phyloP scores from a whole-genome alignment of 768 basidiomycete species.

The Pleurotus pulmonarius region DNA sequence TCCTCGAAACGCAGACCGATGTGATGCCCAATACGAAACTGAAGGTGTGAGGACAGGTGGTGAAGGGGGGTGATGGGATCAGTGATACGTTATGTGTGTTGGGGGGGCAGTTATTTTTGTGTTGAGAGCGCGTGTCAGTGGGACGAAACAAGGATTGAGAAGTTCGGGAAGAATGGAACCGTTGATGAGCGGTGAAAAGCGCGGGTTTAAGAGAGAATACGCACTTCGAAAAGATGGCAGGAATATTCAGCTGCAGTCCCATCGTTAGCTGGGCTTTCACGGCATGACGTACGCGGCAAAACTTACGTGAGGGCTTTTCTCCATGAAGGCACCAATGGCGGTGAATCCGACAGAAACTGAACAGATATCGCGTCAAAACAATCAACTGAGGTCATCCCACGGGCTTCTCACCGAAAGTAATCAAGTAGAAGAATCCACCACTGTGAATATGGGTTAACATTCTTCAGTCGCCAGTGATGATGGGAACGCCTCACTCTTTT shows the following conservation, averaged over 20 bases:
- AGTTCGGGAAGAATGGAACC: neutral
- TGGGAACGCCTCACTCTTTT: slow-evolving; percentile 27
- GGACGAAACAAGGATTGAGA: neutral
- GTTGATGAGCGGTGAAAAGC: neutral
- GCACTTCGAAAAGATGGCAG: slow-evolving; percentile 33
- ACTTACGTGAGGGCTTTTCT: slow-evolving; percentile 23
- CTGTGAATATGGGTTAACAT: slow-evolving; percentile 14
- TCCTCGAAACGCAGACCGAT: slow-evolving; percentile 29
- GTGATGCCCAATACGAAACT: slow-evolving; percentile 19
- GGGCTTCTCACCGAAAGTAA: slow-evolving; percentile 29
- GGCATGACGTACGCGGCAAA: neutral
- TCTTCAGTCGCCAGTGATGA: neutral
- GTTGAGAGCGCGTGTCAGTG: neutral
- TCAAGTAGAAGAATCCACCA: slow-evolving; percentile 37
- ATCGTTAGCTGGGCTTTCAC: neutral
- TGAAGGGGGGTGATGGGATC: neutral
- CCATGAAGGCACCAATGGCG: slow-evolving; percentile 29
- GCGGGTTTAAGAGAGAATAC: neutral
- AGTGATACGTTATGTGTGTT: neutral
- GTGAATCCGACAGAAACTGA: slow-evolving; percentile 29
- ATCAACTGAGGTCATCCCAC: neutral
- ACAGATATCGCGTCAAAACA: neutral
- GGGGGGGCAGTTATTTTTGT: neutral
- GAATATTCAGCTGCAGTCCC: slow-evolving; percentile 28
- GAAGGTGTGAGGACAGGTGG: neutral